phyloP scores from a whole-genome alignment of 129 eudicot genomes.

The Erigeron canadensis region DNA sequence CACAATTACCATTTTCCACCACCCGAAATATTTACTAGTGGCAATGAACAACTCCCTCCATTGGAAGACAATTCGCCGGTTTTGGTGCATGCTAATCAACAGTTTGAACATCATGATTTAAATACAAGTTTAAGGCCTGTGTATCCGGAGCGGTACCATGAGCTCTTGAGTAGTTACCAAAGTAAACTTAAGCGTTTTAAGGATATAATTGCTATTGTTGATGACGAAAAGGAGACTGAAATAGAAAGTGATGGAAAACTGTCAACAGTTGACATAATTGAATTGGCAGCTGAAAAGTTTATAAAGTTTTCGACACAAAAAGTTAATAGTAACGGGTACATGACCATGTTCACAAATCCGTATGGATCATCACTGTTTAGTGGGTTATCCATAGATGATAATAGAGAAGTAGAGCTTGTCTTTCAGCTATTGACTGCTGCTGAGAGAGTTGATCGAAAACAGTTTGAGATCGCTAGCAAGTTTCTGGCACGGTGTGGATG shows the following conservation, averaged over 20 bases:
- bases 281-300: constrained; percentile 58
- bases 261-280: constrained; percentile 52
- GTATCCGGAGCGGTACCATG: constrained; percentile 5
- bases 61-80: constrained; percentile 6
- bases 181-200: constrained; percentile 20
- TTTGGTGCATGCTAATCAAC: too few species aligned
- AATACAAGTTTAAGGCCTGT: constrained; percentile 5
- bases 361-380: constrained; percentile 49
- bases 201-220: neutral
- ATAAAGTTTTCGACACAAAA: constrained; percentile 48
- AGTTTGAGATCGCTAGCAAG: constrained; percentile 42
- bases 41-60: constrained; percentile 6
- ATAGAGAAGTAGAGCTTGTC: constrained; percentile 55
- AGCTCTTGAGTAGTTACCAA: constrained; percentile 32
- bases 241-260: constrained; percentile 13
- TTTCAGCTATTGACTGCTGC: constrained; percentile 62
- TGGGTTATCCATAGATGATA: constrained; percentile 42
- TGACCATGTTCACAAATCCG: constrained; percentile 48
- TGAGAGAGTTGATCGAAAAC: constrained; percentile 40
- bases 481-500: constrained; percentile 45
- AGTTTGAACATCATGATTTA: neutral
- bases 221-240: constrained; percentile 1
- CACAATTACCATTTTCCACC: neutral
- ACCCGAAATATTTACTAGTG: too few species aligned
- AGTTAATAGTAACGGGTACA: constrained; percentile 35